Evolutionary conservation across 2,329 filamentous ascomycete genomes (phyloP).

Genomic region (Cyclaneusma minus): DNA sequence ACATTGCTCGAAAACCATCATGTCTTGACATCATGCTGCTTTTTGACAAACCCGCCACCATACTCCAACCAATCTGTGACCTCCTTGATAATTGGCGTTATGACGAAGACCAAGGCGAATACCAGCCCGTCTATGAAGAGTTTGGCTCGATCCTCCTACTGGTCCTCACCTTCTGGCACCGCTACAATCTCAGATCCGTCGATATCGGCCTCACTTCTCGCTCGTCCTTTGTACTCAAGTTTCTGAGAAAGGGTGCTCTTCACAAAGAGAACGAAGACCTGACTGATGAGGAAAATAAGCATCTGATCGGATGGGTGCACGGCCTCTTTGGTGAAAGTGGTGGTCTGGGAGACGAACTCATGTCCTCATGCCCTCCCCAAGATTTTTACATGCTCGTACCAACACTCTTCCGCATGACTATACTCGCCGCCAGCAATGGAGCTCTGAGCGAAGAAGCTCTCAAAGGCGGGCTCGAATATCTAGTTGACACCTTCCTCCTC

Average conservation of each 20-base stretch:
- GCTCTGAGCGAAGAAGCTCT: slow-evolving; percentile 53
- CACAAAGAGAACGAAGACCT: slow-evolving; percentile 43
- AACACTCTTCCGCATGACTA: slow-evolving; percentile 60
- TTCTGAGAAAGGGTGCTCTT: slow-evolving; percentile 44
- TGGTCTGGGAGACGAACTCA: slow-evolving; percentile 63
- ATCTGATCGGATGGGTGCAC: slow-evolving; percentile 60
- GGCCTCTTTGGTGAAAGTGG: slow-evolving; percentile 61
- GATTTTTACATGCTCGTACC: slow-evolving; percentile 70
- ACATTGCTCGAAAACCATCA: slow-evolving; percentile 56
- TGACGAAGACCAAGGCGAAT: slow-evolving; percentile 71
- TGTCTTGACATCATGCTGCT: slow-evolving; percentile 62
- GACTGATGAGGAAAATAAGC: slow-evolving; percentile 44
- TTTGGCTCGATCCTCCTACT: slow-evolving; percentile 65
- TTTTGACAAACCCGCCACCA: slow-evolving; percentile 53
- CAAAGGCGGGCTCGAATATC: slow-evolving; percentile 62
- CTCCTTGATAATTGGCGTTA: slow-evolving; percentile 68
- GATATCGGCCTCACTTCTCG: slow-evolving; percentile 45
- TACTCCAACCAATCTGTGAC: slow-evolving; percentile 59
- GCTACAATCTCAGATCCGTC: slow-evolving; percentile 48
- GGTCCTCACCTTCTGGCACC: slow-evolving; percentile 58
- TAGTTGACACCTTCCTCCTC: slow-evolving; percentile 68
- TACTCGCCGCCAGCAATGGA: slow-evolving; percentile 51
- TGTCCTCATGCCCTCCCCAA: slow-evolving; percentile 68
- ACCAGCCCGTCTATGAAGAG: slow-evolving; percentile 75
- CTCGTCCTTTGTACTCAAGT: slow-evolving; percentile 53